Evolutionary conservation across 2,329 filamentous ascomycete species (phyloP), one percentile per base, ranked within the genome.

Genomic region (Aspergillus calidoustus): DNA sequence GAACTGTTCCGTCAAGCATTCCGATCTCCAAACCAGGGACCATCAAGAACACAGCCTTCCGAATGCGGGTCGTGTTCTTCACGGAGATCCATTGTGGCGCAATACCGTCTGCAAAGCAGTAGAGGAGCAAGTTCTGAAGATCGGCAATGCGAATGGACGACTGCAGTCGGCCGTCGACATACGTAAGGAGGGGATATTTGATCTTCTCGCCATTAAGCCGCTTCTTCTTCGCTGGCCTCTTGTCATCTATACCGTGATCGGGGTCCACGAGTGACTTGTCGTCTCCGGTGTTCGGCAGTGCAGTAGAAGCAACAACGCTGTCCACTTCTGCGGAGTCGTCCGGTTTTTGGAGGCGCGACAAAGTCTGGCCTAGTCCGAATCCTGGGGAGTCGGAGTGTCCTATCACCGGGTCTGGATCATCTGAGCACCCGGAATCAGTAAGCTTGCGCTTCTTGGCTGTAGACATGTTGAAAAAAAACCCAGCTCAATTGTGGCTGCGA

Each of bases 21-120:
- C 88, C 90, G 71, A 92, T 86, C 73, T 98, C 94, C 25, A 99
- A 80, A 0, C 95, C 95, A 11, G 95, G 95, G 11, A 97, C 88
- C 91, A 97, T 94, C 67, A 99, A 81, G 46, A 91, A 86, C 31
- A 98, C 93, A 31, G 96, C 90, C 78, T 95, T 96, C 60, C 80
- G 79, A 46, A 89, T 82, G 62, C 81, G 79, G 19, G 76, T 77
- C 49, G 84, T 84, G 71, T 88, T 83, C 64, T 81, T 82, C 61
- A 89, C 78, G 31, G 86, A 83, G 17, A 87, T 83, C 86, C 86
- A 89, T 70, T 87, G 85, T n/a, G 87, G 87, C 28, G 84, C 83
- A 34, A 81, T 77, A 8, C 83, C 85, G 69, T 88, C 86, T n/a
- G 85, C 84, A 58, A 89, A 81, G 64, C 87, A 78, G 72, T 89